These are phyloP conservation scores for Wickerhamomyces subpelliculosus DNA, from an alignment of 805 yeast species.

Conservation along the genomic window DNA sequence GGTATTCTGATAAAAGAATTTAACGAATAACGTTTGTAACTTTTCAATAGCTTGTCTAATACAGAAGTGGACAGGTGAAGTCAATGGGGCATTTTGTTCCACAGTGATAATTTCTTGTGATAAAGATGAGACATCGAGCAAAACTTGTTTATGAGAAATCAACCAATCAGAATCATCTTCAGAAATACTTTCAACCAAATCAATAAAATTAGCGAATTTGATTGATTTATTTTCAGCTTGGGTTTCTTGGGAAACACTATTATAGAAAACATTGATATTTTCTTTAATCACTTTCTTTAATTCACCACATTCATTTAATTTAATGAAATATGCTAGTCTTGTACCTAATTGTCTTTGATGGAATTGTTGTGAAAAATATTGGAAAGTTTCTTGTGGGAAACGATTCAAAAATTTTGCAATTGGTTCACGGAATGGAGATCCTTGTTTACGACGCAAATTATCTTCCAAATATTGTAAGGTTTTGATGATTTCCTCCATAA, in stretches of 20 bases:
- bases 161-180: constrained; percentile 54
- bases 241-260: constrained; percentile 41
- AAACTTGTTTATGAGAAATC: constrained; percentile 36
- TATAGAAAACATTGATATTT: constrained; percentile 42
- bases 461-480: constrained; percentile 76
- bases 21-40: constrained; percentile 45
- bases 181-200: constrained; percentile 49
- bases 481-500: constrained; percentile 77
- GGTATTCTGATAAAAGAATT: constrained; percentile 26
- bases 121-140: constrained; percentile 35
- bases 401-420: constrained; percentile 80
- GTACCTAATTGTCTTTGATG: constrained; percentile 56
- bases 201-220: constrained; percentile 69
- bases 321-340: constrained; percentile 60
- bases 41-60: constrained; percentile 61
- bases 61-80: constrained; percentile 61
- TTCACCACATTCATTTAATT: constrained; percentile 44
- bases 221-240: constrained; percentile 48
- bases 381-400: constrained; percentile 68
- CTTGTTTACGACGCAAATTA: constrained; percentile 74
- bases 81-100: constrained; percentile 35
- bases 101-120: constrained; percentile 37
- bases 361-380: constrained; percentile 62
- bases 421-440: constrained; percentile 88
- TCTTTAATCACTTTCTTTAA: constrained; percentile 50